Evolutionary conservation across 2,329 filamentous ascomycete genomes (phyloP), one percentile per base, ranked within the genome.

Genomic region (Aspergillus aculeatinus): DNA sequence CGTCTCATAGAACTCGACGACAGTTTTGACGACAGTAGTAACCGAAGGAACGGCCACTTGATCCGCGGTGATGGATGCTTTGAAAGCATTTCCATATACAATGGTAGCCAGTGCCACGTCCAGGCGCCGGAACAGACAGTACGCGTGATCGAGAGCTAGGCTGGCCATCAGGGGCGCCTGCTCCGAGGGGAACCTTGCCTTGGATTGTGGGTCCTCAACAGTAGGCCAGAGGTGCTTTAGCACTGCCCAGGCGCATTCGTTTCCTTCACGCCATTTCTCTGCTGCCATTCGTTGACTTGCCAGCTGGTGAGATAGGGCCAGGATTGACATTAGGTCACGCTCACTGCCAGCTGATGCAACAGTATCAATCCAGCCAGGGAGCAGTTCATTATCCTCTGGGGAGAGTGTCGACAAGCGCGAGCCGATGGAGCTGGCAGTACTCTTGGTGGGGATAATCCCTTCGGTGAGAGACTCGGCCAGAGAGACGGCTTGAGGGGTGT

Each of bases 1-100:
- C 1, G 68, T 75, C 52, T 75, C 73, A 19, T 74, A 74, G 59
- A 75, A 75, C 56, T 75, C 73, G 16, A 75, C 70, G 7, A 74
- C 70, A 0, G 72, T 72, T 62, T 74, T 75, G 19, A 72, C 69
- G 2, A 73, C 72, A 3, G 70, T 67, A 11, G 68, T 64, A 6
- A 74, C 69, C 10, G 70, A 71, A 2, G 69, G 63, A 11, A 74
- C 72, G 9, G 72, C 67, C 0, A 74, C 72, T 35, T 63, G 70
- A 6, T 74, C 72, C 0, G 73, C 72, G 2, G 65, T 63, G 29
- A 74, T 62, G 19, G 72, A 67, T 2, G 70, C 72, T 21, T 69
- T 71, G 54, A 75, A 73, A 1, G 73, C 70, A 58, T 75, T 75
- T 10, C 71, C 71, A 27, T 75, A 75, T 7, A 75, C 68, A 2